Conservation (phyloP, 2,329 filamentous ascomycete species). For the Neonectria ditissima region DNA sequence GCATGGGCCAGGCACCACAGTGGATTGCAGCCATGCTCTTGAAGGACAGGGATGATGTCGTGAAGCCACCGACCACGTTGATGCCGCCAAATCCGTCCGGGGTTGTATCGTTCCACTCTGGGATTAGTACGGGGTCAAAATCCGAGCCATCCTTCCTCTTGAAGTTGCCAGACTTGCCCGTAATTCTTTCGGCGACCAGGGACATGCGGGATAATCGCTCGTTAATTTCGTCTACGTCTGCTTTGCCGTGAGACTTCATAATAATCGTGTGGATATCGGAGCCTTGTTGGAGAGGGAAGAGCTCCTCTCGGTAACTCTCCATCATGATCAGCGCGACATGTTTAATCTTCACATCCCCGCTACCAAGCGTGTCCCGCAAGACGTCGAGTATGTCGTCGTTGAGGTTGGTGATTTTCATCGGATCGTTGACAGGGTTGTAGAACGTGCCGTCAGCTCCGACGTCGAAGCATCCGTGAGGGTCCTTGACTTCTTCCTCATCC, state of each 20-base stretch:
- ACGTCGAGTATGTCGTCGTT: conserved; percentile 47
- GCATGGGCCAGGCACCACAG: conserved; percentile 57
- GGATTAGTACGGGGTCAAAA: conserved; percentile 33
- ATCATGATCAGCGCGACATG: conserved; percentile 59
- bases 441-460: conserved; percentile 40
- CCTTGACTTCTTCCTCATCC: background rate
- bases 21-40: conserved; percentile 58
- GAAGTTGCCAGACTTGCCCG: conserved; percentile 26
- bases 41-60: conserved; percentile 57
- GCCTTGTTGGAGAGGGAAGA: conserved; percentile 58
- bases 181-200: conserved; percentile 30
- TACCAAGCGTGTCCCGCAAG: conserved; percentile 40
- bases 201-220: conserved; percentile 41
- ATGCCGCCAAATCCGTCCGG: background rate
- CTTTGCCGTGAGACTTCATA: conserved; percentile 45
- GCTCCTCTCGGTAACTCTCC: conserved; percentile 59
- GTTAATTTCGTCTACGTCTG: conserved; percentile 44
- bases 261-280: conserved; percentile 54
- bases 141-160: conserved; percentile 35
- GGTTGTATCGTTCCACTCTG: conserved; percentile 11
- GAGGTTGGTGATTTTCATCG: conserved; percentile 56
- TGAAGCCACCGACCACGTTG: conserved; percentile 37
- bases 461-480: conserved; percentile 6
- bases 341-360: conserved; percentile 53
- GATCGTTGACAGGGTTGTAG: conserved; percentile 55